Evolutionary conservation across 106 monocot genomes (phyloP).

Genomic region (Acorus gramineus): DNA sequence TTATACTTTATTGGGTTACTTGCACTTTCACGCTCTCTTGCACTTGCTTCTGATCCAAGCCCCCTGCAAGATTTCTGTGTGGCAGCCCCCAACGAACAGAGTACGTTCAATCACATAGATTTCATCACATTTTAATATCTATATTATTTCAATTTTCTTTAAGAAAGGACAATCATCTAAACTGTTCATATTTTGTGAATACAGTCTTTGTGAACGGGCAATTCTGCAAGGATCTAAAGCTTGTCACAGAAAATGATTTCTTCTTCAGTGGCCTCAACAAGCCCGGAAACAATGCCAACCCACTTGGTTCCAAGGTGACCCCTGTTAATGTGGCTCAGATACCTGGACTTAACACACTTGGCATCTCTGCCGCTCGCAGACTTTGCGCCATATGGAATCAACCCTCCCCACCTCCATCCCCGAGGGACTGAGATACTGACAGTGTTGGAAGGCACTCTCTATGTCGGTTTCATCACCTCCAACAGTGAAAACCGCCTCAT

Average conservation of each 20-base stretch:
- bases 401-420: conserved; percentile 10
- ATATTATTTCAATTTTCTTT: too few species aligned
- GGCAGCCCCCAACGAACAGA: too few species aligned
- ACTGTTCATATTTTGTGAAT: neutral
- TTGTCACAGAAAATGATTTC: conserved; percentile 3
- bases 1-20: too few species aligned
- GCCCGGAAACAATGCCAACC: neutral
- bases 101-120: too few species aligned
- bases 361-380: conserved; percentile 4
- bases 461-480: conserved; percentile 5
- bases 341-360: conserved; percentile 6
- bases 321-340: neutral
- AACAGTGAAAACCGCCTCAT: neutral
- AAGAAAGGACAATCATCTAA: too few species aligned
- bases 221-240: conserved; percentile 3
- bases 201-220: conserved; percentile 9
- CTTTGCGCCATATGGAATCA: conserved; percentile 1
- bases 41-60: too few species aligned
- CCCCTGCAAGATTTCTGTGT: too few species aligned
- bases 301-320: neutral
- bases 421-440: neutral
- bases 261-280: neutral
- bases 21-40: too few species aligned
- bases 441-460: conserved; percentile 5
- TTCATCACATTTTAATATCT: too few species aligned